Base-by-base conservation (phyloP, 495 filamentous ascomycete genomes). In the Tuber borchii region DNA sequence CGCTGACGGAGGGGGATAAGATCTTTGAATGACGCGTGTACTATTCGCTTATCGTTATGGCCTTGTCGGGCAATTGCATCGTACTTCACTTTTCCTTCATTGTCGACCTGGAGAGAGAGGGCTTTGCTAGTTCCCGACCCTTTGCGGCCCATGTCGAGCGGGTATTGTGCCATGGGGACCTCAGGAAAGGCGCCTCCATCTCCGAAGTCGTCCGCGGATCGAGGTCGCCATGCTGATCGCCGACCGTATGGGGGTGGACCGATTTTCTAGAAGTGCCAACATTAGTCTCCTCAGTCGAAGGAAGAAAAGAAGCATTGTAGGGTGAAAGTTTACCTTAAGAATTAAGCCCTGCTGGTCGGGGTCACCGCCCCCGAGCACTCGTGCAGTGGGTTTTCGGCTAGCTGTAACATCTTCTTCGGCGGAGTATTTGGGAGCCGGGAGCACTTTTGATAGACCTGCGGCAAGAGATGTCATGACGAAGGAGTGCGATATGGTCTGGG, bases 161-260 rank as follows among this genome's bases (percentile, higher is more conserved):
- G 95, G 83, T 99, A 99, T 81, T 99, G 95, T 40, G 95, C 95
- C 70, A 98, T 89, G 39, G 91, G 90, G 69, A 99, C 91, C 84
- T 99, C 95, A 46, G 95, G 94, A 84, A 98, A 99, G 71, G 95
- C 94, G 81, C 95, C 95, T 75, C 95, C 95, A 86, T 98, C 94
- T 80, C 92, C 94, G 85, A 93, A 98, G 85, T 98, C 96, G 84
- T 97, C 94, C 76, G 90, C 86, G 17, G 87, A 88, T 76, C 93
- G 90, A 26, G 94, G 94, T 76, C 94, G 90, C 94, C 94, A 97
- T 88, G 91, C 90, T 83, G 90, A 83, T 76, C 94, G 91, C 78
- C 94, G 90, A 46, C 90, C 90, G 82, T 97, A 97, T 3, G 94
- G 89, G 8, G 96, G 93, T 61, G 95, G 95, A 14, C 95, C 94